Base-by-base conservation (phyloP, 2,329 filamentous ascomycete genomes). In the Bipolaris sorokiniana region DNA sequence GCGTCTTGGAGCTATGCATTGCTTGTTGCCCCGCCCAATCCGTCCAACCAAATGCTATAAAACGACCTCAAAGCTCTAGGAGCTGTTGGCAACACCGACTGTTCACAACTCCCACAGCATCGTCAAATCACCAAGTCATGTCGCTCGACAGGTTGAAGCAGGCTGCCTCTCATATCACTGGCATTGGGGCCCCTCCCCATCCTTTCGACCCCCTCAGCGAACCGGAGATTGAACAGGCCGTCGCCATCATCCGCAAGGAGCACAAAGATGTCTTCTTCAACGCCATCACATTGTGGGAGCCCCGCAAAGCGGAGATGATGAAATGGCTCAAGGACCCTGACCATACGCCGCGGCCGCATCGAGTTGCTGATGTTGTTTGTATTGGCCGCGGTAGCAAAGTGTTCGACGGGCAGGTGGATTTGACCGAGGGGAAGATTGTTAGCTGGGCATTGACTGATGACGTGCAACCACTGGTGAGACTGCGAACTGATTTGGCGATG, bases 281-380 rank as follows among this genome's bases (percentile, higher is more conserved):
- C 80, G 90, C 92, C 2, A 88, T 97, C 54, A 90, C 91, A 2
- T 81, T 96, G 26, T 88, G 88, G 68, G 92, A 97, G 81, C 92
- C 92, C 47, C 89, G 89, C 63, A 97, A 97, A 82, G 86, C 84
- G 44, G 87, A 92, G 67, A 92, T 96, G 90, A 82, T 88, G 73
- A 85, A 84, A 58, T 97, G 91, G 91, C 78, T 96, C 11, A 86
- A 84, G 47, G 82, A 87, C 56, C 86, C 90, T 0, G 78, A 85
- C 18, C 82, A 81, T 9, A 79, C 81, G 0, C 82, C 87, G 1
- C 82, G 86, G 42, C 92, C 92, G 10, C 77, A 82, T 33, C 86
- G 92, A 69, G 80, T 92, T 6, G 92, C 92, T 7, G 92, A 97
- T 75, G 83, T 95, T 0, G 91, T 96, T 3, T 91, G 88, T 20